phyloP scores from a whole-genome alignment of 139 green algal species.

The Coelastrella sp. region DNA sequence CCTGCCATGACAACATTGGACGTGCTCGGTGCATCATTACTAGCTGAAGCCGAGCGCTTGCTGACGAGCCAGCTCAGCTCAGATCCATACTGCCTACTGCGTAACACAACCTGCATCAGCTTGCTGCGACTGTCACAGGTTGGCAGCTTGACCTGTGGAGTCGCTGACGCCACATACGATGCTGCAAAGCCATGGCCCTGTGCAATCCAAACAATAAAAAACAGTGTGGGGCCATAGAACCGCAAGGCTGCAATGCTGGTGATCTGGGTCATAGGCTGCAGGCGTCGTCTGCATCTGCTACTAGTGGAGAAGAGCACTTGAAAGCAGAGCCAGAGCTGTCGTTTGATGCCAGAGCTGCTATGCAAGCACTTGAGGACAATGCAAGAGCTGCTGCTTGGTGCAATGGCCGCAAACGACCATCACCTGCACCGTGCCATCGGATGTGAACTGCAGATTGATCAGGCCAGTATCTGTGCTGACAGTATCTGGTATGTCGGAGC shows the following conservation, averaged over 20 bases:
- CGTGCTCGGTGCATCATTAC: background rate
- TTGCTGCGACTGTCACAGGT: background rate
- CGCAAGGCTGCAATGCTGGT: too few species aligned
- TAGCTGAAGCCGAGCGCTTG: background rate
- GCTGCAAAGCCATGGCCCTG: constrained; percentile 45
- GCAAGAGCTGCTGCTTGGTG: too few species aligned
- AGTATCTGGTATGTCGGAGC: background rate
- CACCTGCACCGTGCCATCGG: constrained; percentile 47
- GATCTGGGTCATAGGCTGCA: too few species aligned
- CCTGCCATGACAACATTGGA: constrained; percentile 32
- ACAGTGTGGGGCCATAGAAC: too few species aligned
- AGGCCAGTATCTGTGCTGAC: constrained; percentile 41
- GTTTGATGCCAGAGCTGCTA: too few species aligned
- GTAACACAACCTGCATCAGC: constrained; percentile 39
- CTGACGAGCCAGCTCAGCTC: constrained; percentile 51
- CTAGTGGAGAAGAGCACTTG: too few species aligned
- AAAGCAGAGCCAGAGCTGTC: too few species aligned
- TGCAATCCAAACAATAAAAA: background rate
- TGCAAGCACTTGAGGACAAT: too few species aligned
- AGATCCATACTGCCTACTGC: constrained; percentile 39
- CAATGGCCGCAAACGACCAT: background rate
- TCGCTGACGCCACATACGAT: constrained; percentile 34
- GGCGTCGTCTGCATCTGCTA: too few species aligned
- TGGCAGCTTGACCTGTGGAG: constrained; percentile 26
- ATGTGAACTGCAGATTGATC: constrained; percentile 49